Conservation (phyloP, 1,284 basidiomycete genomes). For the Ceratobasidium sp. region DNA sequence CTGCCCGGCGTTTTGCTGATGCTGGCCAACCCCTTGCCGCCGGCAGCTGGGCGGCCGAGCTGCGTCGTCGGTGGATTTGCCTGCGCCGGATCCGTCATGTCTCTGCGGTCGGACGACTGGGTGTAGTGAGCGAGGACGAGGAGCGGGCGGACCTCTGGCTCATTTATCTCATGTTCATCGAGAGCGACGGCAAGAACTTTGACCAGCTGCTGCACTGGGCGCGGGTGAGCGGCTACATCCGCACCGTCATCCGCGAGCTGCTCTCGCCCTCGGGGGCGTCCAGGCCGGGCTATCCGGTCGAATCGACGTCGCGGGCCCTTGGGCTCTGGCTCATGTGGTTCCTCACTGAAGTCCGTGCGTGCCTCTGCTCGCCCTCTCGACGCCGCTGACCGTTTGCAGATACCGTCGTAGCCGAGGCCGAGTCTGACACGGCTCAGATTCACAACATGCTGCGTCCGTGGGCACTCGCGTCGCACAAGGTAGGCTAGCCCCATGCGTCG, state of each 20-base stretch:
- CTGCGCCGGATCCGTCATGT: conserved; percentile 43
- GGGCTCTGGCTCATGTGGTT: conserved; percentile 55
- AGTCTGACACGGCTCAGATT: conserved; percentile 41
- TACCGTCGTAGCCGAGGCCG: conserved; percentile 21
- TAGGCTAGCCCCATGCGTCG: conserved; percentile 11
- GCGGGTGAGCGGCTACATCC: conserved; percentile 44
- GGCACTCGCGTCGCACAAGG: conserved; percentile 53
- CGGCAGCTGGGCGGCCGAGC: conserved; percentile 45
- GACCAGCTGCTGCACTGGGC: conserved; percentile 46
- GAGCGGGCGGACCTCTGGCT: conserved; percentile 50
- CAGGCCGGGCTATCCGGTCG: conserved; percentile 50
- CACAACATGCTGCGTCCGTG: conserved; percentile 54
- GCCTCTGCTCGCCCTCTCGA: not conserved
- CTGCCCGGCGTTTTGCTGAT: conserved; percentile 45
- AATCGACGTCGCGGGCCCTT: conserved; percentile 50
- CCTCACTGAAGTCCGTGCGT: conserved; percentile 49
- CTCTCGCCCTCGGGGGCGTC: conserved; percentile 49
- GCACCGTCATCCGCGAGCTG: conserved; percentile 48
- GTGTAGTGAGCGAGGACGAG: conserved; percentile 4
- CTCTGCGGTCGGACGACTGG: not conserved
- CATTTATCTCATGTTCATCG: conserved; percentile 51
- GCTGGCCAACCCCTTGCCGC: conserved; percentile 40
- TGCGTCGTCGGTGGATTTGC: conserved; percentile 45
- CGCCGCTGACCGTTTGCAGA: conserved; percentile 3
- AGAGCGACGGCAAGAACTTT: conserved; percentile 53